Evolutionary conservation across 192 early-diverging fungal genomes (phyloP), one percentile per base, ranked within the genome.

Genomic region (Backusella tarrabulga): DNA sequence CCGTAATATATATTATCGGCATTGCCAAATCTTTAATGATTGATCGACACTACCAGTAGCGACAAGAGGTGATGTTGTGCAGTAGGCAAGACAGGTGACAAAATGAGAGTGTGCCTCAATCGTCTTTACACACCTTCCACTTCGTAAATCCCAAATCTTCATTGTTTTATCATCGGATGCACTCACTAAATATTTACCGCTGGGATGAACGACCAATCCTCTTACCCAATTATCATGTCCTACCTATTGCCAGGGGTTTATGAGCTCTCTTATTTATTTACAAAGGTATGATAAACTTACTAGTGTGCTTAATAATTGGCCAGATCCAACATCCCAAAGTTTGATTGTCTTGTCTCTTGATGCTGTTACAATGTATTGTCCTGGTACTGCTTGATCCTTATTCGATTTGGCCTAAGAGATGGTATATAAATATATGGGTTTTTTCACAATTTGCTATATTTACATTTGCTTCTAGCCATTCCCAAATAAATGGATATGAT

Each of bases 191-290:
- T 86, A 92, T 75, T 94, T 95, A 41, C 94, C 96, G 56, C 87
- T 91, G 0, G 97, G 93, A 67, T 96, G 94, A 77, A 97, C 91
- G 0, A 89, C 88, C 50, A 98, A 81, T 42, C 92, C 94, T 44
- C 97, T 92, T 12, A 97, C 89, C 96, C 96, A 97, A 79, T 96
- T 96, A 67, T 97, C 96, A 77, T 97, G 96, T 12, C 96, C 96
- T 34, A 88, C 82, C 92, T 93, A 72, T 69, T 35, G n/a, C 34
- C 11, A 6, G 34, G 21, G 32, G 32, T 32, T 32, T 8, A 72
- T 32, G 15, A 72, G 26, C 35, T n/a, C 2, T 23, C 0, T 52
- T 54, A 60, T 68, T 68, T 36, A 34, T 34, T n/a, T 68, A 36
- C 38, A 68, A 12, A 19, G 34, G 21, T 29, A 35, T 42, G 23